Evolutionary conservation across 192 early-diverging fungal species (phyloP), one percentile per base, ranked within the genome.

Genomic region (Martensiomyces pterosporus): DNA sequence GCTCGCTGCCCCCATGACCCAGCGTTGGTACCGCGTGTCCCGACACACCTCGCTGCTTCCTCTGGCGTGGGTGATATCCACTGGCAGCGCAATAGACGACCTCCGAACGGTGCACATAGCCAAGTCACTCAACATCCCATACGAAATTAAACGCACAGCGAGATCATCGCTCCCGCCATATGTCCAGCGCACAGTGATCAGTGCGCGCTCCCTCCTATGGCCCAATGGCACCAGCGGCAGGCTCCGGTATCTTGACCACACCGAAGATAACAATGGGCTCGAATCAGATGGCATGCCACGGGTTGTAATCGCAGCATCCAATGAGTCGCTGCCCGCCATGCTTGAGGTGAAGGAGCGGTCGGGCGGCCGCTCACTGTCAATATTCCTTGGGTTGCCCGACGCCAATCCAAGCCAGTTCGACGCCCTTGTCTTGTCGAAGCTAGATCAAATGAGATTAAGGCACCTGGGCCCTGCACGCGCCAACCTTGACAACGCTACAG

Each of bases 371-470:
- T 41, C 53, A 4, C 47, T 55, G 32, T 5, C 55, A 0, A 56
- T 74, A 17, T 74, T 43, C 19, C 33, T 67, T 4, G 70, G 70
- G 9, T 27, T 56, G 12, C 70, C 70, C 6, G 18, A 47, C 17
- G 55, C 55, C 9, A 55, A 52, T 34, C 47, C 67, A 17, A 16
- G 54, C 12, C 35, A 57, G 1, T 55, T 74, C 39, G 70, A 67
- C 35, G 70, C 46, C 2, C 36, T 74, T 9, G 58, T 63, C 24
- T 39, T 74, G 13, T 66, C 70, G 12, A 43, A 47, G 15, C 34
- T 74, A 21, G 64, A 74, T 8, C 70, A 67, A 46, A 66, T 74
- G 70, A 38, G 25, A 22, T 48, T 74, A 26, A 50, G 70, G 5
- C 32, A 24, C 8, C 19, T 67, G 26, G 70, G 70, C 4, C 70